Evolutionary conservation across 192 early-diverging fungal genomes (phyloP), one percentile per base, ranked within the genome.

Genomic region (Mortierella alpina): DNA sequence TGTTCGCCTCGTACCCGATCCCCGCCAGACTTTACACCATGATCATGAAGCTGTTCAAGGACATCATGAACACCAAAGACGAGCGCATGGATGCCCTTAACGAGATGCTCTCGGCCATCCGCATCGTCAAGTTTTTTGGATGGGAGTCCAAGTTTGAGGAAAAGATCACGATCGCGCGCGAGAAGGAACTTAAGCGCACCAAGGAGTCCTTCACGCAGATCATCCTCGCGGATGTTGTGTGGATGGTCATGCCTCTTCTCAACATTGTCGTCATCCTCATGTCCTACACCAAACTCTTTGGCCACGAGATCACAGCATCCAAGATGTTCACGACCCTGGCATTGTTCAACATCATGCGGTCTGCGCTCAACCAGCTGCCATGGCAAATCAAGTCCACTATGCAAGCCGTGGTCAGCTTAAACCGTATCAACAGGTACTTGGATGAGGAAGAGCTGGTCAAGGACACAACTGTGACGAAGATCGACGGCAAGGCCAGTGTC

Each of bases 101-200:
- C 56, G 96, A 98, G 84, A 85, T 95, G 67, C 42, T 70, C 18
- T 70, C 51, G 0, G 96, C 95, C 45, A 97, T 99, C 53, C 89
- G 95, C 40, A 93, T 98, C 50, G 91, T 99, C 68, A 99, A 99
- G 82, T 90, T 98, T 63, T 95, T 95, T 82, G 92, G 91, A 42
- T 96, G 95, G 95, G 91, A 95, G 83, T 48, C 79, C 55, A 84
- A 88, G 53, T 95, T 98, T 76, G 70, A 90, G 22, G 84, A 88
- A 22, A 87, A 90, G 50, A 87, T 98, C 18, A 83, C 88, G 6
- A 83, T 70, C 7, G 86, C 90, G 23, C 88, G 93, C 45, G 83
- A 89, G 12, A 82, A 75, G 15, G 93, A 95, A 83, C 79, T 94
- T 5, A 72, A 63, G 13, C 82, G 82, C 20, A 82, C 92, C 45